Base-by-base conservation (phyloP, 352 stramenopile species). In the Phytophthora brassicae region DNA sequence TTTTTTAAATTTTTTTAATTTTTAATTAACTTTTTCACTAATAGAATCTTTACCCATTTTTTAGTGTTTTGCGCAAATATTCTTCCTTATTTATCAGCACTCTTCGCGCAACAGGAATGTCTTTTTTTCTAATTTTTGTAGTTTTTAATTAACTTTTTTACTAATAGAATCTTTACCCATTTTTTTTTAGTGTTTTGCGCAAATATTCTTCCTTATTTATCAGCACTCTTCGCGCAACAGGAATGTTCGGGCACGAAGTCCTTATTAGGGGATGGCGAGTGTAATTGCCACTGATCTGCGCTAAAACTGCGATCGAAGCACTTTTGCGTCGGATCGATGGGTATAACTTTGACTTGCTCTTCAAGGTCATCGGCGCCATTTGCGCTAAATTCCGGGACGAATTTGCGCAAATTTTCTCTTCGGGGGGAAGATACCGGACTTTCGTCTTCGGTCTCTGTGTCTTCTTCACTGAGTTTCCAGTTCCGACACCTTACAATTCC, bases 381-480 rank as follows among this genome's bases (percentile, higher is more conserved):
- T 39, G 33, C 33, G 11, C n/a, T 20, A 31, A 24, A 7, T 43
- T 43, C 1, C 17, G n/a, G n/a, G 20, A 12, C 11, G 33, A n/a
- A 41, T 8, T 7, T 39, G 33, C 33, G 11, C n/a, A 22, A 31
- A 24, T 16, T 43, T 43, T 1, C 17, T 39, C 39, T 20, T 17
- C 43, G 33, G 16, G 58, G 58, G 20, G 35, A 66, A 43, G 48
- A 12, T 20, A 50, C n/a, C 1, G 46, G 41, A 17, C 36, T 52
- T 4, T 69, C 52, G 13, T 72, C 64, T 16, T 72, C 64, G 4
- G 64, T 67, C n/a, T 72, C 64, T 9, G 64, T 72, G 8, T 66
- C 64, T 17, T 72, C 58, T 35, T 26, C 64, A 44, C 43, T 57
- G n/a, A 57, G 29, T 26, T 14, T 33, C 42, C 28, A 60, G 22